Evolutionary conservation across 331 rosid species (phyloP).

Genomic region (Ulmus americana): DNA sequence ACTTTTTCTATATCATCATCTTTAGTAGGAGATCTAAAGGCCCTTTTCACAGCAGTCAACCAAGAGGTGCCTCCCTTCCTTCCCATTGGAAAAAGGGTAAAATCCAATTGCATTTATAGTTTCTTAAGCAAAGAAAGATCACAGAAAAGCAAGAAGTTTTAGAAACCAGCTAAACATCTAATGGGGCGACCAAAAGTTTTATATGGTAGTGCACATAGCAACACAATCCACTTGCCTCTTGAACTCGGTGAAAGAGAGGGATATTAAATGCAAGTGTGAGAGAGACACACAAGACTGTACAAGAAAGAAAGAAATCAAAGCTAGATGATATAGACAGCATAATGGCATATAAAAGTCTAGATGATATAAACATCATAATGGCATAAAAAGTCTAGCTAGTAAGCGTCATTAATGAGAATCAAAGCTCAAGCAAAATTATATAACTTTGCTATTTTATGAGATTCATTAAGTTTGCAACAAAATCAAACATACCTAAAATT

Average conservation of each 20-base stretch:
- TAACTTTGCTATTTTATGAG: no score
- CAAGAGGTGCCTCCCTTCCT: conserved; percentile 82
- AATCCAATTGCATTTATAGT: conserved; percentile 50
- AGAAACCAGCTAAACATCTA: conserved; percentile 11
- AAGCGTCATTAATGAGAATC: no score
- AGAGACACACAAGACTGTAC: conserved; percentile 4
- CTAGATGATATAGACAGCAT: no score
- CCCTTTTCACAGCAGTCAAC: conserved; percentile 96
- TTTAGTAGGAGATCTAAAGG: conserved; percentile 96
- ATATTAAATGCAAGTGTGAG: conserved; percentile 6
- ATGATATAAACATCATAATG: no score
- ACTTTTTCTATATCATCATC: conserved; percentile 54
- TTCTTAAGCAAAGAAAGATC: neutral
- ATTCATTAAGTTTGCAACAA: no score
- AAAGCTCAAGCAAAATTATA: no score
- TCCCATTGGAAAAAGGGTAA: conserved; percentile 61
- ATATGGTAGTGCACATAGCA: conserved; percentile 10
- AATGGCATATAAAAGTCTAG: no score
- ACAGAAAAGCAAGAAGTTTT: conserved; percentile 25
- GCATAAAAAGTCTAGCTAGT: no score
- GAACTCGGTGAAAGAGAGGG: conserved; percentile 20
- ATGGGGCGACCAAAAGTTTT: conserved; percentile 20
- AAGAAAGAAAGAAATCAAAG: no score
- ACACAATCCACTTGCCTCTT: neutral
- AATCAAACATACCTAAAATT: no score